Base-by-base conservation (phyloP, 768 basidiomycete genomes). In the Fistulinella prunicolor region DNA sequence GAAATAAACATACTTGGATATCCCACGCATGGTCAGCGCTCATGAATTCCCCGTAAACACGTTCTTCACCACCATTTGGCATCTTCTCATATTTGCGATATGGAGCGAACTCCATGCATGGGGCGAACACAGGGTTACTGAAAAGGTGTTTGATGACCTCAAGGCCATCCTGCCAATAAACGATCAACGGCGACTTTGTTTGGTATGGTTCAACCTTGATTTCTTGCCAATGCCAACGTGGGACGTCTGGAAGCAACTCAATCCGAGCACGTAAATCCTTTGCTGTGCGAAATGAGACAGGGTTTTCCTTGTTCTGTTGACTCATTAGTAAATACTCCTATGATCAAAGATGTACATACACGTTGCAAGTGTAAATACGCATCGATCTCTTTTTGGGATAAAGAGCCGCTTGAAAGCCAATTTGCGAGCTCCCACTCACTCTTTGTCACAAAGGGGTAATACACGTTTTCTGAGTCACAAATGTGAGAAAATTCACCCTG, bases 61-160 rank as follows among this genome's bases (percentile, higher is more conserved):
- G 29, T 20, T 53, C 21, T 7, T n/a, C 19, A 10, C 43, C 39
- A 1, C 30, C 9, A 12, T 4, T 8, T 8, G 38, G 13, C 2
- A 21, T 42, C 7, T 16, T 14, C 21, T 56, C 55, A 28, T 30
- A 53, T 3, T 53, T 49, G 5, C 14, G 17, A 41, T 54, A 56
- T 7, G 55, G 38, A 2, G 13, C 6, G 9, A 28, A 28, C 3
- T 56, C 45, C 32, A 54, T 56, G 32, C 19, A 42, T 0, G 24
- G 22, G 6, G 42, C 46, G 14, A 67, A 50, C 0, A 59, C 24
- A 0, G 61, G 69, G 44, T 59, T 62, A 2, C 53, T 32, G 8
- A 66, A 56, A 6, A 71, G 55, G 4, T 53, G 46, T 26, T 64
- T 23, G 6, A 67, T 16, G 5, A 60, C 63, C 39, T 68, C 53